Conservation (phyloP, 306 rosid species). For the Cercis canadensis region DNA sequence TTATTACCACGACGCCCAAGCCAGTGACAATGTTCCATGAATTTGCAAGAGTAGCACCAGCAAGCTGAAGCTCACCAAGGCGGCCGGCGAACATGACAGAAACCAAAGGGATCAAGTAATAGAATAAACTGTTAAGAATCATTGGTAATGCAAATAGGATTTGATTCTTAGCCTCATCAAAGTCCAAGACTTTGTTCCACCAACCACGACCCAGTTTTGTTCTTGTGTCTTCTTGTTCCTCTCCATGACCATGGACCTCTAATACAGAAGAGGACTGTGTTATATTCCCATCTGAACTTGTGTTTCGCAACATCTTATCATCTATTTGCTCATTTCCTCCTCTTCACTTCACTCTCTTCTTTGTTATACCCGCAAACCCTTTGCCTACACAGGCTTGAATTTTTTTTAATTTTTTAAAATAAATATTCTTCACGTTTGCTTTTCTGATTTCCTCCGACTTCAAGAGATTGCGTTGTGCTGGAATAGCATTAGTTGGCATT, state of each 20-base stretch:
- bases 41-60: conserved; percentile 84
- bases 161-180: conserved; percentile 68
- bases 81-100: conserved; percentile 97
- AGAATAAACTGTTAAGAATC: conserved; percentile 69
- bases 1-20: conserved; percentile 60
- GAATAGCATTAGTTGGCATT: too few relatives aligned
- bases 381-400: too few relatives aligned
- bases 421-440: too few relatives aligned
- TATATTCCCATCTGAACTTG: conserved; percentile 5
- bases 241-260: neutral
- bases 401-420: too few relatives aligned
- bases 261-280: conserved; percentile 24
- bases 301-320: conserved; percentile 21
- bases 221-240: neutral
- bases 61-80: conserved; percentile 79
- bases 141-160: conserved; percentile 64
- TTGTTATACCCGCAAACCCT: too few relatives aligned
- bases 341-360: too few relatives aligned
- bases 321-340: neutral
- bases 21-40: conserved; percentile 86
- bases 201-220: conserved; percentile 27
- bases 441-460: too few relatives aligned
- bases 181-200: conserved; percentile 62
- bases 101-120: conserved; percentile 58
- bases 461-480: too few relatives aligned